phyloP scores from a whole-genome alignment of 768 basidiomycete species.

The Neoboletus magnificus region DNA sequence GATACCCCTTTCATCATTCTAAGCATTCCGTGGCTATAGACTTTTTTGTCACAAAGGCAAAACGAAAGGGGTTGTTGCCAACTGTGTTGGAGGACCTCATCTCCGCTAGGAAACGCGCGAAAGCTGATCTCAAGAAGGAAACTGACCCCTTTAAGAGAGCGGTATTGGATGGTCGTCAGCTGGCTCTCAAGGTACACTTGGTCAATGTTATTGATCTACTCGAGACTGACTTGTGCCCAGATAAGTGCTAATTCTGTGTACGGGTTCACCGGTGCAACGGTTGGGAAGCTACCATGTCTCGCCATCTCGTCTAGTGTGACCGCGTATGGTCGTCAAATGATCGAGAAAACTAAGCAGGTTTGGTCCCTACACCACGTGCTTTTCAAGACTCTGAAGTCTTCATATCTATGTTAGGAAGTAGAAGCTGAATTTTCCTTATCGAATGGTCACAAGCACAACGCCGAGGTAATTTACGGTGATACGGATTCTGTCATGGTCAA shows the following conservation, averaged over 20 bases:
- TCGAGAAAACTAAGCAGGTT: constrained; percentile 91
- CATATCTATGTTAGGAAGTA: constrained; percentile 54
- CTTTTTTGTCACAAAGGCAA: constrained; percentile 69
- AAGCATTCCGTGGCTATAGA: constrained; percentile 46
- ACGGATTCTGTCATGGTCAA: constrained; percentile 99
- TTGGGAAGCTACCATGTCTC: constrained; percentile 95
- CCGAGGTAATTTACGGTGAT: constrained; percentile 96
- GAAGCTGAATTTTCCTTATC: constrained; percentile 81
- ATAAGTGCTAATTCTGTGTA: constrained; percentile 99
- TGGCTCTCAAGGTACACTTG: constrained; percentile 79
- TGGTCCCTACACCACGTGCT: constrained; percentile 5
- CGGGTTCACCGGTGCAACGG: constrained; percentile 96
- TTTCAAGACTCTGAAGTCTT: not conserved
- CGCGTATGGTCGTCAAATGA: constrained; percentile 98
- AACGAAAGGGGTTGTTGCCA: constrained; percentile 86
- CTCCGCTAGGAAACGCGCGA: constrained; percentile 89
- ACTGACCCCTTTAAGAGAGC: constrained; percentile 96
- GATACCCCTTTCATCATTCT: not conserved
- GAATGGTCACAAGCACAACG: constrained; percentile 84
- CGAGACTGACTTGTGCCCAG: constrained; percentile 41
- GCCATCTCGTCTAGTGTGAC: constrained; percentile 95
- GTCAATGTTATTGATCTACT: not conserved
- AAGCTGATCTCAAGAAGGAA: constrained; percentile 94
- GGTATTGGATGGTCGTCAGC: constrained; percentile 93
- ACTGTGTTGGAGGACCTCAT: constrained; percentile 93